Evolutionary conservation across 2,329 filamentous ascomycete genomes (phyloP).

Genomic region (Leptographium lundbergii): DNA sequence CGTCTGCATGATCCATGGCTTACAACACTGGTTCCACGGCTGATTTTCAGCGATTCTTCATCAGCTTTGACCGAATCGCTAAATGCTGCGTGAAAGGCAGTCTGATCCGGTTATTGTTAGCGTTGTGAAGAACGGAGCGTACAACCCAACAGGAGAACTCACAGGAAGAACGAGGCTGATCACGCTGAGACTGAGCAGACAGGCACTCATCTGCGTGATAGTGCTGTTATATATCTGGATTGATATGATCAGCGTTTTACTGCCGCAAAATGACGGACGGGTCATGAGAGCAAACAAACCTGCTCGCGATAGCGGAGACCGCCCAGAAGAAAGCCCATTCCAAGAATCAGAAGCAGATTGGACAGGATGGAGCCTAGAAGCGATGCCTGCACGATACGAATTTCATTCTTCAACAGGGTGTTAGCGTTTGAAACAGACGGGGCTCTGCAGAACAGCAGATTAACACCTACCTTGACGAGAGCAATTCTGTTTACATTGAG

Average conservation of each 20-base stretch:
- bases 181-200: conserved; percentile 78
- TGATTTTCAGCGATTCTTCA: conserved; percentile 64
- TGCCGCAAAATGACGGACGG: not conserved
- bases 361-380: conserved; percentile 80
- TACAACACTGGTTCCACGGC: conserved; percentile 78
- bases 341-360: conserved; percentile 77
- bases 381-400: conserved; percentile 84
- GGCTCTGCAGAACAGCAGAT: not conserved
- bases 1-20: conserved; percentile 18
- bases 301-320: conserved; percentile 82
- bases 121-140: too few relatives aligned
- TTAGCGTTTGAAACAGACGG: conserved; percentile 14
- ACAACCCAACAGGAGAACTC: conserved; percentile 16
- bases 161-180: conserved; percentile 78
- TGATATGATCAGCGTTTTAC: not conserved
- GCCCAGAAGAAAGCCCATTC: conserved; percentile 83
- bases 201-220: conserved; percentile 92
- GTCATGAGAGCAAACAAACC: conserved; percentile 24
- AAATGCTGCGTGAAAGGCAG: conserved; percentile 87
- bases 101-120: conserved; percentile 28
- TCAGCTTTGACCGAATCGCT: conserved; percentile 49
- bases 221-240: conserved; percentile 79
- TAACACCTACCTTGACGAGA: conserved; percentile 46
- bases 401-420: conserved; percentile 47
- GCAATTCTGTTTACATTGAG: conserved; percentile 47